Evolutionary conservation across 140 eudicot species (phyloP), one percentile per base, ranked within the genome.

Genomic region (Senecio squalidus): DNA sequence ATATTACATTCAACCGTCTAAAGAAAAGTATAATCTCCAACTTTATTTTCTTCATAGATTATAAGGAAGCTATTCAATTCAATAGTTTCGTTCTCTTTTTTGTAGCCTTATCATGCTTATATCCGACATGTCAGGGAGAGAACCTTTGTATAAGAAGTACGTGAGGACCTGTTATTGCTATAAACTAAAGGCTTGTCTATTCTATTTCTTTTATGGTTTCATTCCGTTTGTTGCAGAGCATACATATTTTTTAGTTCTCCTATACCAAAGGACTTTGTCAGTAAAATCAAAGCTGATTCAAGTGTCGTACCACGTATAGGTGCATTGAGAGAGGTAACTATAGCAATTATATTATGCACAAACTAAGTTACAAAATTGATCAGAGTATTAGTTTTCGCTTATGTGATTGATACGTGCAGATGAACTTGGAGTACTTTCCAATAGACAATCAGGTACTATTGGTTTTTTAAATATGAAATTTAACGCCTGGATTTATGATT

Each of bases 121-220:
- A 28, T 82, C 96, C 8, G 99, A 92, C 86, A 92, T 92, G 99
- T 84, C 99, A 5, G 99, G 99, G 73, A 79, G 95, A 80, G 95
- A 84, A 71, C 99, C 99, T 61, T 61, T 92, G 64, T 92, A 92
- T 77, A 82, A 69, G 82, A 92, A 81, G 99, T 92, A 87, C 18
- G 95, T 68, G 45, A 46, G 10, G 15, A 39, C 9, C 20, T 23
- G 11, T 22, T 33, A 16, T 64, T 69, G 38, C 64, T 40, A 26
- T 44, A 24, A 56, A 13, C 39, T 29, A n/a, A 18, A 20, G 18
- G 17, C 49, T 50, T 31, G 23, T 25, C 55, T 51, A 15, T 70
- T 58, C 4, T 41, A 24, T 68, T 34, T n/a, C 24, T 50, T 55
- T 20, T 63, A 16, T 50, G 24, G 40, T 46, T 62, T 58, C 55